Evolutionary conservation across 2,329 filamentous ascomycete species (phyloP).

Genomic region (Sclerotinia glacialis): DNA sequence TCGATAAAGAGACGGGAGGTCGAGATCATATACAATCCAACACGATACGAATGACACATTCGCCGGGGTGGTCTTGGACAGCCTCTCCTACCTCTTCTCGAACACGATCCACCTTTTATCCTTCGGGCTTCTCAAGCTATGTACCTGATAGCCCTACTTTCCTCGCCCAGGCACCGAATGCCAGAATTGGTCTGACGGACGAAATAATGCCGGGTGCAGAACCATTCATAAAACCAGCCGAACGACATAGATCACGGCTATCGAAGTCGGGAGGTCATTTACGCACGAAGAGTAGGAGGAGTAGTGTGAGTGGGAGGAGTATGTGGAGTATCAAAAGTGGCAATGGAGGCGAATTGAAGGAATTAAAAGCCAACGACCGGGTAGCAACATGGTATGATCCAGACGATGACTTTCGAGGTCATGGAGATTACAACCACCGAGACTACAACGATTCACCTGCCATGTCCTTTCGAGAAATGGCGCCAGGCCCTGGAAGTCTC

Average conservation of each 20-base stretch:
- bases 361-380: slow-evolving; percentile 27
- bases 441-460: slow-evolving; percentile 29
- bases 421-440: slow-evolving; percentile 24
- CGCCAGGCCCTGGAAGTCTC: background rate
- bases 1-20: slow-evolving; percentile 21
- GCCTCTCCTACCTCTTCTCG: slow-evolving; percentile 31
- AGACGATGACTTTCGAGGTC: slow-evolving; percentile 27
- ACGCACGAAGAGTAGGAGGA: slow-evolving; percentile 36
- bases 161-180: slow-evolving; percentile 59
- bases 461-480: slow-evolving; percentile 6
- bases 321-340: slow-evolving; percentile 31
- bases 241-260: slow-evolving; percentile 53
- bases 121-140: slow-evolving; percentile 36
- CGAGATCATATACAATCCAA: slow-evolving; percentile 7
- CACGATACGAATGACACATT: slow-evolving; percentile 21
- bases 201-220: slow-evolving; percentile 58
- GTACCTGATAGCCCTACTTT: slow-evolving; percentile 44
- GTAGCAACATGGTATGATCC: slow-evolving; percentile 34
- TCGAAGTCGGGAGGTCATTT: slow-evolving; percentile 45
- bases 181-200: slow-evolving; percentile 61
- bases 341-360: slow-evolving; percentile 23
- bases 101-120: slow-evolving; percentile 26
- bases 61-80: slow-evolving; percentile 34
- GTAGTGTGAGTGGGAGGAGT: slow-evolving; percentile 36
- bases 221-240: slow-evolving; percentile 54